Base-by-base conservation (phyloP, 2,329 filamentous ascomycete species). In the Lasiodiplodia sp. region DNA sequence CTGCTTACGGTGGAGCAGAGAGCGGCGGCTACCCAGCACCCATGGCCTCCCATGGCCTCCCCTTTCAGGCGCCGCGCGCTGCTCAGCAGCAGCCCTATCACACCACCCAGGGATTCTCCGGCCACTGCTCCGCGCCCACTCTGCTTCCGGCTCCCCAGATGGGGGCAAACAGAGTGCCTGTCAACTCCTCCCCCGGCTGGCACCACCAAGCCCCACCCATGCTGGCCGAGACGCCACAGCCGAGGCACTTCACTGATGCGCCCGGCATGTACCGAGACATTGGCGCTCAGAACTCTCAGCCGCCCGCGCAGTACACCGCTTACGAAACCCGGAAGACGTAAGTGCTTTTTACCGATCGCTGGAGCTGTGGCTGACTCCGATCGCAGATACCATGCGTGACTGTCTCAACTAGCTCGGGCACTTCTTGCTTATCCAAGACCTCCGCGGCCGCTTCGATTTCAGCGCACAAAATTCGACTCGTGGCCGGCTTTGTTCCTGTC, bases 1-100 rank as follows among this genome's bases (percentile, higher is more conserved):
- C 60, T 52, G 47, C 60, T 52, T 64, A 52, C 60, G 21, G 25
- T 21, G 28, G n/a, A 21, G n/a, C 40, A 14, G 44, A 64, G n/a
- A n/a, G 18, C 25, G 18, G 23, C 10, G n/a, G 28, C 31, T 64
- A 64, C 31, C 14, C 18, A 18, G 6, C 47, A 12, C 7, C 60
- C 31, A 25, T 21, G 28, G 60, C 47, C 6, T 28, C 23, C 28
- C 11, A 38, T 31, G 44, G 60, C 12, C 47, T 40, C 6, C 60
- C 60, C 18, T 10, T 6, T 18, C 47, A 16, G 25, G 21, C 28
- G 8, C 28, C 18, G 1, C 31, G 21, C 47, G 60, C 14, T 14
- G 6, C n/a, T 2, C 60, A 64, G 14, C 44, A 51, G 10, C 12
- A 21, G 31, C 31, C 31, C 18, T 38, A 52, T 34, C 60, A 52